A percentile compares a stretch with the other conserved stretches of the same genome.
Evolutionary conservation across 1,284 basidiomycete genomes (phyloP).

Genomic region (Microbotryum saponariae): DNA sequence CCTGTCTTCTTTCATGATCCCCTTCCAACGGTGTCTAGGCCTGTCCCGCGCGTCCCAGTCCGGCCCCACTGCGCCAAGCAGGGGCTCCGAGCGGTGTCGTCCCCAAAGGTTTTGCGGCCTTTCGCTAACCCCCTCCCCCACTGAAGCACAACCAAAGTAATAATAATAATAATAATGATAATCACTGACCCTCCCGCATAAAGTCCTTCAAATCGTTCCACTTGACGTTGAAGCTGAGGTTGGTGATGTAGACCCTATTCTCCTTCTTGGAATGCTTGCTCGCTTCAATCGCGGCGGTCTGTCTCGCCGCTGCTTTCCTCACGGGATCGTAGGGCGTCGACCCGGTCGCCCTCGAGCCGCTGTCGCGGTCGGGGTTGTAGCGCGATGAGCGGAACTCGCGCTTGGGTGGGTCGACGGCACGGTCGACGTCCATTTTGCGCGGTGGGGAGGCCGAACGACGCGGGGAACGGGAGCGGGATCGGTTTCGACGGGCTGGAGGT

Average conservation of each 20-base stretch:
- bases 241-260: slow-evolving; percentile 96
- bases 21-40: no score
- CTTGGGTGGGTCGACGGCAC: no score
- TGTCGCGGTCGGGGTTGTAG: slow-evolving; percentile 7
- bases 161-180: neutral
- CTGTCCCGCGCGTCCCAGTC: no score
- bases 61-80: no score
- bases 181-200: slow-evolving; percentile 94
- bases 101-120: neutral
- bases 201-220: slow-evolving; percentile 97
- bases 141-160: slow-evolving; percentile 44
- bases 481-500: slow-evolving; percentile 13
- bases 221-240: slow-evolving; percentile 94
- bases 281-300: slow-evolving; percentile 38
- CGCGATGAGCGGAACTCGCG: neutral
- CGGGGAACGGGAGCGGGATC: slow-evolving; percentile 18
- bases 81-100: slow-evolving; percentile 3
- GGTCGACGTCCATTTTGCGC: slow-evolving; percentile 10
- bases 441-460: slow-evolving; percentile 17
- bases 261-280: slow-evolving; percentile 91
- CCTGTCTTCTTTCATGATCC: neutral
- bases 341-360: neutral
- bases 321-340: slow-evolving; percentile 19
- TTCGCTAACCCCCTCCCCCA: slow-evolving; percentile 45
- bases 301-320: slow-evolving; percentile 28